These are phyloP conservation scores for Serendipita sp. DNA, from an alignment of 768 basidiomycete species.

Conservation along the genomic window DNA sequence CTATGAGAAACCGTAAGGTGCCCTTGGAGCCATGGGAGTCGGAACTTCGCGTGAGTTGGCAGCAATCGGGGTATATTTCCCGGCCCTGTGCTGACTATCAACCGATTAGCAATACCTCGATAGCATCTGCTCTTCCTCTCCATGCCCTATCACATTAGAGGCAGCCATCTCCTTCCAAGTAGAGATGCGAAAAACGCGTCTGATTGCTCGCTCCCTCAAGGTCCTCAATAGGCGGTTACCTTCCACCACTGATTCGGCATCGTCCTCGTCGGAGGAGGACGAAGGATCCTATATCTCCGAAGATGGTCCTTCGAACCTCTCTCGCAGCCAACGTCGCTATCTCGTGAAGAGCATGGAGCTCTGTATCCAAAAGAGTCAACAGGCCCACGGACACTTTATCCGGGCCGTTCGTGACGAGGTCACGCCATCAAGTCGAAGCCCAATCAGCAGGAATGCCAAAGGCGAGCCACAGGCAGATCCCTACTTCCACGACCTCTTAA, in stretches of 20 bases:
- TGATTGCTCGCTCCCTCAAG: background rate
- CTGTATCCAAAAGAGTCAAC: background rate
- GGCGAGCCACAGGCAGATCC: background rate
- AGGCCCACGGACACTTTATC: background rate
- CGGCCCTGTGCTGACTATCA: background rate
- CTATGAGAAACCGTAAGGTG: background rate
- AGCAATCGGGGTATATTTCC: background rate
- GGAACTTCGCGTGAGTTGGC: background rate
- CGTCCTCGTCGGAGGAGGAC: background rate
- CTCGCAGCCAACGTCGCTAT: background rate
- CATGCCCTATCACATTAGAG: background rate
- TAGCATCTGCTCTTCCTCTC: background rate
- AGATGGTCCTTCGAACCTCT: background rate
- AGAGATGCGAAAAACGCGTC: background rate
- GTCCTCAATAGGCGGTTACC: background rate
- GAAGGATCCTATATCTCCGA: background rate
- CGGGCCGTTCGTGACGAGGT: background rate
- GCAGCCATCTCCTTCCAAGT: background rate
- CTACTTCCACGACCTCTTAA: background rate
- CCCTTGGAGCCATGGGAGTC: background rate
- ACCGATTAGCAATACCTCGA: background rate
- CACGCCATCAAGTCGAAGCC: background rate
- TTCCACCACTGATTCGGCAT: background rate
- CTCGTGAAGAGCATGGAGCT: background rate
- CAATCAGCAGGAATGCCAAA: background rate